A percentile compares a stretch with the other conserved stretches of the same genome.
phyloP scores from a whole-genome alignment of 495 filamentous ascomycete genomes.

The Glonium stellatum region DNA sequence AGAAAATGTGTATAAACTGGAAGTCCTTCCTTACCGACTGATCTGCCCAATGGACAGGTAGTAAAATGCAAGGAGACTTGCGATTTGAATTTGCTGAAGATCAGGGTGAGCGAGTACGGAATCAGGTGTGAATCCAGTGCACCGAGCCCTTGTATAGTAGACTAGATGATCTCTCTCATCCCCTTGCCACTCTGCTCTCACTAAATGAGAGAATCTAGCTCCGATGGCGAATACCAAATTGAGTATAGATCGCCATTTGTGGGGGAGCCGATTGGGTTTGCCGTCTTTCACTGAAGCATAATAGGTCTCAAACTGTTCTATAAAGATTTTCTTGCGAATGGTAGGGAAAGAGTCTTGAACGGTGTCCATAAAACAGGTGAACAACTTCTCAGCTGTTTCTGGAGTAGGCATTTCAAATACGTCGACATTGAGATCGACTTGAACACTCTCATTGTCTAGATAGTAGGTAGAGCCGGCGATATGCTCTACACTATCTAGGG shows the following conservation, averaged over 20 bases:
- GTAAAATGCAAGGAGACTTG: conserved; percentile 54
- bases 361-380: conserved; percentile 52
- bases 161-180: conserved; percentile 47
- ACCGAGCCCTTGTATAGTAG: conserved; percentile 51
- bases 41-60: conserved; percentile 51
- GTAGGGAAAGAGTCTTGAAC: conserved; percentile 58
- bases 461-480: conserved; percentile 42
- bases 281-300: conserved; percentile 38
- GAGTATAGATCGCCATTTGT: conserved; percentile 50
- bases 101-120: conserved; percentile 48
- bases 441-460: conserved; percentile 45
- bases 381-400: conserved; percentile 46
- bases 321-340: conserved; percentile 49
- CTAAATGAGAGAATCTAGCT: conserved; percentile 46
- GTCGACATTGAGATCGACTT: conserved; percentile 41
- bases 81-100: conserved; percentile 52
- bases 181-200: conserved; percentile 39
- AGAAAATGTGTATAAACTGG: not conserved
- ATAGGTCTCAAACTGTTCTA: conserved; percentile 41
- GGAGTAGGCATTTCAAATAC: conserved; percentile 45
- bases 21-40: conserved; percentile 45
- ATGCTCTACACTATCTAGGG: not conserved
- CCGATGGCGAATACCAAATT: conserved; percentile 60
- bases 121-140: conserved; percentile 46
- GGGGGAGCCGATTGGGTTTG: conserved; percentile 17